These are phyloP conservation scores for Anaeramoeba flamelloides DNA, from an alignment of 78 protist genomes.

Conservation along the genomic window DNA sequence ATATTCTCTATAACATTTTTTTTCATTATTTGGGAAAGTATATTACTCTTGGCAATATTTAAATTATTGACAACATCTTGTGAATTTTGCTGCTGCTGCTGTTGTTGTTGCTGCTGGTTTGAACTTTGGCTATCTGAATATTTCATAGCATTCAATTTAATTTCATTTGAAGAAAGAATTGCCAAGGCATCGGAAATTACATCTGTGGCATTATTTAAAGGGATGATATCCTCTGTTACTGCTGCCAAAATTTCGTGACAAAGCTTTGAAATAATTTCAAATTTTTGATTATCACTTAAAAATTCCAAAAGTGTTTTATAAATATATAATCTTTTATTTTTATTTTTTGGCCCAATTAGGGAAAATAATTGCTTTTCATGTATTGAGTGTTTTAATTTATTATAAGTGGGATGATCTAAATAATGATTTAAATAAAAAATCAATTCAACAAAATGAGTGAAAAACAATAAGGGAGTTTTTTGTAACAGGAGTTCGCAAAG, in stretches of 20 bases:
- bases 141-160: too few species aligned
- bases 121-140: not conserved
- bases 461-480: too few species aligned
- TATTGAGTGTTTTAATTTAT: not conserved
- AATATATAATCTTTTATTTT: not conserved
- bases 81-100: too few species aligned
- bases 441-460: slow-evolving; percentile 1
- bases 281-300: not conserved
- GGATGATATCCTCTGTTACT: slow-evolving; percentile 5
- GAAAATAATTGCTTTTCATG: slow-evolving; percentile 5
- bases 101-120: too few species aligned
- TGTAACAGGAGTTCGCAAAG: not conserved
- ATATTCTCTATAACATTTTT: slow-evolving; percentile 13
- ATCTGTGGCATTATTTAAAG: not conserved
- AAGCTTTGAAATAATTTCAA: slow-evolving; percentile 2
- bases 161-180: not conserved
- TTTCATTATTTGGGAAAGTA: not conserved
- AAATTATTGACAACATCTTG: too few species aligned
- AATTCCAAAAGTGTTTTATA: slow-evolving; percentile 1
- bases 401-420: slow-evolving; percentile 2
- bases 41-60: slow-evolving; percentile 2
- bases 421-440: slow-evolving; percentile 12
- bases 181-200: slow-evolving; percentile 2
- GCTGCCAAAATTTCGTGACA: slow-evolving; percentile 7
- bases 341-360: not conserved